Percentiles rank a stretch among this genome's conserved stretches.
These are phyloP conservation scores for Annulohypoxylon stygium DNA, from an alignment of 495 filamentous ascomycete genomes.

Conservation along the genomic window DNA sequence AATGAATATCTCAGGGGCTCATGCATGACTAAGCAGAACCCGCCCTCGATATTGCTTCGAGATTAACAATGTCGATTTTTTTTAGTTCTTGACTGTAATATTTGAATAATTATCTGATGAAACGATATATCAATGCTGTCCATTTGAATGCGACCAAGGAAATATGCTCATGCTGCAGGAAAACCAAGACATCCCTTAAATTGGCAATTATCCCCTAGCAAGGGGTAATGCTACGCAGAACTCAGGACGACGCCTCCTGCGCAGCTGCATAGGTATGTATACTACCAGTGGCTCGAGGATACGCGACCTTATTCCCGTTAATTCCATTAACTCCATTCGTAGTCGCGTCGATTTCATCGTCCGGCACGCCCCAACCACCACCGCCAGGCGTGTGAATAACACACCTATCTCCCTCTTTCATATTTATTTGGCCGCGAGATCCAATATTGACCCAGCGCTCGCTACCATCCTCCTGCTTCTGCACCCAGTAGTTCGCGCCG, in stretches of 20 bases:
- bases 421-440: conserved; percentile 90
- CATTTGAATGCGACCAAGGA: background rate
- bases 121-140: background rate
- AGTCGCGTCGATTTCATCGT: conserved; percentile 9
- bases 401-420: conserved; percentile 87
- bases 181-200: background rate
- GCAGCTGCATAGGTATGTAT: conserved; percentile 33
- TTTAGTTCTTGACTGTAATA: background rate
- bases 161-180: background rate
- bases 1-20: background rate
- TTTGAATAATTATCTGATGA: background rate
- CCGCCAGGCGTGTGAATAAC: conserved; percentile 79
- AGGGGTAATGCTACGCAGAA: background rate
- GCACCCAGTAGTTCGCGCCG: conserved; percentile 88
- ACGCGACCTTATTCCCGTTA: conserved; percentile 22
- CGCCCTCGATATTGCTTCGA: too few relatives aligned
- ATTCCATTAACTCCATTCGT: conserved; percentile 24
- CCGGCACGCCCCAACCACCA: conserved; percentile 73
- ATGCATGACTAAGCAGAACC: background rate
- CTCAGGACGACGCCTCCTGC: conserved; percentile 31
- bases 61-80: too few relatives aligned
- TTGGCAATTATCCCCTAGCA: too few relatives aligned
- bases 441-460: conserved; percentile 83
- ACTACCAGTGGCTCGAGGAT: conserved; percentile 38
- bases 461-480: conserved; percentile 52